Evolutionary conservation across 805 yeast species (phyloP).

Genomic region (Yarrowia alimentaria): DNA sequence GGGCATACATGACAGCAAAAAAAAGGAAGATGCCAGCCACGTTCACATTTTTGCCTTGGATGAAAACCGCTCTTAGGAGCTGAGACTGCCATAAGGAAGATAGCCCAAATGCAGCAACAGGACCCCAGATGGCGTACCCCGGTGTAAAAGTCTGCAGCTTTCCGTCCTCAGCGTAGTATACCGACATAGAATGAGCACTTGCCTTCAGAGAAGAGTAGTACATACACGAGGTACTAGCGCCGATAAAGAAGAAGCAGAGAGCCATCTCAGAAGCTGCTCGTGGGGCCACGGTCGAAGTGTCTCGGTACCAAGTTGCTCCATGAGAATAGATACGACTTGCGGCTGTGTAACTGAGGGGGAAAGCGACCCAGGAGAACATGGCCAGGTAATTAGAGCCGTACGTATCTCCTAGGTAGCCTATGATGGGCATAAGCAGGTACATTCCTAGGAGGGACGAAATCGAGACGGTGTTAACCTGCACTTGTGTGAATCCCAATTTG

Average conservation of each 20-base stretch:
- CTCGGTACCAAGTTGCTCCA: constrained; percentile 26
- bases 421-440: constrained; percentile 76
- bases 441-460: constrained; percentile 74
- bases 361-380: constrained; percentile 55
- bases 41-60: constrained; percentile 31
- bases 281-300: not conserved
- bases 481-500: constrained; percentile 59
- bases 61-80: constrained; percentile 45
- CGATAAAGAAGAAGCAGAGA: constrained; percentile 38
- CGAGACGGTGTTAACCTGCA: constrained; percentile 70
- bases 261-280: constrained; percentile 19
- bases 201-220: constrained; percentile 48
- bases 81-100: constrained; percentile 76
- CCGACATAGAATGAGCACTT: constrained; percentile 57
- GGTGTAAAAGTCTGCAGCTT: constrained; percentile 67
- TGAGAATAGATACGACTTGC: constrained; percentile 44
- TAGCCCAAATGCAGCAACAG: constrained; percentile 83
- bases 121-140: constrained; percentile 80
- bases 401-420: constrained; percentile 81
- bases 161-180: constrained; percentile 5
- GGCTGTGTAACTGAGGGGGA: constrained; percentile 65
- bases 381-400: constrained; percentile 78
- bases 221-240: constrained; percentile 43
- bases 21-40: constrained; percentile 30
- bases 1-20: constrained; percentile 34